These are phyloP conservation scores for sorghum (Sorghum bicolor) DNA, from an alignment of 176 grass and related monocot species.

Conservation along the genomic window Sorghum_bicolor_NCBIv3 NC_012875.2:16160501-16161000, in stretches of 20 bases:
- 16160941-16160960: neutral
- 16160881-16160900: neutral
- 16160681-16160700: conserved; percentile 91
- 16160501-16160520: conserved; percentile 90
- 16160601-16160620: conserved; percentile 64
- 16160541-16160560: neutral
- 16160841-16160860: neutral
- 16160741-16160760: neutral
- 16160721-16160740: conserved; percentile 39
- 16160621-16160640: conserved; percentile 93
- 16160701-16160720: conserved; percentile 90
- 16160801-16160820: neutral
- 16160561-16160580: neutral
- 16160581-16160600: conserved; percentile 33
- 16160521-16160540: conserved; percentile 61
- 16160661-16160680: conserved; percentile 92
- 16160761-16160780: neutral
- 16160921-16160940: neutral
- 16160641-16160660: conserved; percentile 76
- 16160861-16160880: neutral
- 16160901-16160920: neutral
- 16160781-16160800: neutral
- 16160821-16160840: neutral
- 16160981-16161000: neutral
- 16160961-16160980: neutral